These are phyloP conservation scores for Chlamydomonas incerta DNA, from an alignment of 139 green algal genomes.

Conservation along the genomic window DNA sequence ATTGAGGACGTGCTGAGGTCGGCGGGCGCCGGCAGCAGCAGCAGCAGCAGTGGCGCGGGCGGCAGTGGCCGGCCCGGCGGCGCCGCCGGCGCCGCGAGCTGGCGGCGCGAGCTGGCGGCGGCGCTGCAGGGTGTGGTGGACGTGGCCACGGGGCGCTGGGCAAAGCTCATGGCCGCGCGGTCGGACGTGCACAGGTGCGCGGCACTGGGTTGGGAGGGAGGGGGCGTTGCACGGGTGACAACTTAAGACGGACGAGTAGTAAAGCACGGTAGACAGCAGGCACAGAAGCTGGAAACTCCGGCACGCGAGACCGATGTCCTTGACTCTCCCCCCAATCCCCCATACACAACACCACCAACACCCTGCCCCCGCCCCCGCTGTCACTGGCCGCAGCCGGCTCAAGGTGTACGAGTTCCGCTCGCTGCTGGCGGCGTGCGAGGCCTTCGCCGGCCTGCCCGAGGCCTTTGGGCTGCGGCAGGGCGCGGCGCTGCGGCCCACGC, in stretches of 20 bases:
- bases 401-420: constrained; percentile 73
- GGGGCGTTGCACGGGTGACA: too few relatives aligned
- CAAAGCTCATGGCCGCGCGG: constrained; percentile 75
- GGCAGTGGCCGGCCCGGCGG: too few relatives aligned
- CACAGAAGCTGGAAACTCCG: too few relatives aligned
- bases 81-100: background rate
- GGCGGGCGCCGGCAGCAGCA: constrained; percentile 13
- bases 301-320: too few relatives aligned
- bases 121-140: constrained; percentile 67
- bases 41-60: background rate
- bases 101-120: constrained; percentile 37
- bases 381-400: constrained; percentile 62
- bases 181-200: constrained; percentile 45
- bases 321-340: too few relatives aligned
- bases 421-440: constrained; percentile 43
- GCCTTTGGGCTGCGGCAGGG: constrained; percentile 46
- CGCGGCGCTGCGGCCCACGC: constrained; percentile 50
- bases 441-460: constrained; percentile 63
- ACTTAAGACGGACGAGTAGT: too few relatives aligned
- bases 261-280: too few relatives aligned
- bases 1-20: constrained; percentile 41
- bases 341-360: background rate
- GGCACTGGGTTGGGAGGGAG: too few relatives aligned
- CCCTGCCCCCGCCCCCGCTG: background rate
- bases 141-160: constrained; percentile 75